Evolutionary conservation across 176 grass and related monocot species (phyloP).

Genomic region (Raddia guianensis): DNA sequence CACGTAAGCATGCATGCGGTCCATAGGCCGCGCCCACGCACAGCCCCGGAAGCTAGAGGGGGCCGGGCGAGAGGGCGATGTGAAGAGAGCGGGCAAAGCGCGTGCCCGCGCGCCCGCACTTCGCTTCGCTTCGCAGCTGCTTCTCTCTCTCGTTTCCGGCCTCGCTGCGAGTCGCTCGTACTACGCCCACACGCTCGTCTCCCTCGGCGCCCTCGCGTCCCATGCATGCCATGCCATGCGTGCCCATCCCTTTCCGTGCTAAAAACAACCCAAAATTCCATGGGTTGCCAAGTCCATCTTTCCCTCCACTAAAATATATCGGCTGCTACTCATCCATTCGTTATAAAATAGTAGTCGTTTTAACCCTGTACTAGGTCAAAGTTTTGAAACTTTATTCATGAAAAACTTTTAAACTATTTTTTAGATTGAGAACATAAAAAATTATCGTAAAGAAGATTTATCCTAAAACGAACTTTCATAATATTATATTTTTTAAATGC

Average conservation of each 20-base stretch:
- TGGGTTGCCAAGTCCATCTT: slow-evolving; percentile 35
- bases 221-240: neutral
- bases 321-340: too few relatives aligned
- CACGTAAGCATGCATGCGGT: neutral
- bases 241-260: slow-evolving; percentile 8
- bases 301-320: neutral
- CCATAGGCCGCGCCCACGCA: slow-evolving; percentile 33
- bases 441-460: too few relatives aligned
- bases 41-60: neutral
- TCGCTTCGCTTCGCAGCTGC: slow-evolving; percentile 5
- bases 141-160: slow-evolving; percentile 14
- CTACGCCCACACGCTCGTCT: neutral
- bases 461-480: too few relatives aligned
- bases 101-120: neutral
- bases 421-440: too few relatives aligned
- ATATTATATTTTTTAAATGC: too few relatives aligned
- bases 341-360: too few relatives aligned
- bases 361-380: too few relatives aligned
- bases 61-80: neutral
- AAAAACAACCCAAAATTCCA: neutral
- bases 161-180: neutral
- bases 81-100: slow-evolving; percentile 23
- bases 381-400: too few relatives aligned
- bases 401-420: too few relatives aligned
- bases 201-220: too few relatives aligned